These are phyloP conservation scores for Chaetomium tenue DNA, from an alignment of 495 filamentous ascomycete genomes.

Conservation along the genomic window DNA sequence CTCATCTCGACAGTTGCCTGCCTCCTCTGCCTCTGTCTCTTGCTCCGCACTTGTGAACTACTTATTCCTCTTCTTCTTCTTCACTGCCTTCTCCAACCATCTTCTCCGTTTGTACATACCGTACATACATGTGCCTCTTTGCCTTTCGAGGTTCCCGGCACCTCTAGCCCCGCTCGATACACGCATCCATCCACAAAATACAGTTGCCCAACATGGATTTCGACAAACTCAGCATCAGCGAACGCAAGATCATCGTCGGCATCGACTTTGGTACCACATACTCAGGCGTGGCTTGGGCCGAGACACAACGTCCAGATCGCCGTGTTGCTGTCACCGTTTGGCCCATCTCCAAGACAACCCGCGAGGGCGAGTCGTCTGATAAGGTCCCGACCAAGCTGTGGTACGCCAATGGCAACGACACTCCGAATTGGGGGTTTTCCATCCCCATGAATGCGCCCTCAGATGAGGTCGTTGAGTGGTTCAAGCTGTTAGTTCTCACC, in stretches of 20 bases:
- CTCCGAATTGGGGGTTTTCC: slow-evolving; percentile 53
- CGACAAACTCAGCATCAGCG: slow-evolving; percentile 28
- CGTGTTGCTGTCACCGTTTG: slow-evolving; percentile 46
- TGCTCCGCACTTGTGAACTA: too few species aligned
- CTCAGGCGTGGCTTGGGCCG: slow-evolving; percentile 35
- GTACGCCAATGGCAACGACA: slow-evolving; percentile 32
- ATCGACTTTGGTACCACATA: slow-evolving; percentile 36
- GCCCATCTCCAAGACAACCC: slow-evolving; percentile 41
- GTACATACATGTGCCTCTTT: background rate
- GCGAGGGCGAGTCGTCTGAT: slow-evolving; percentile 39
- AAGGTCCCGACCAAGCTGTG: slow-evolving; percentile 52
- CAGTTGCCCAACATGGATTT: slow-evolving; percentile 31
- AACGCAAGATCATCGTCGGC: slow-evolving; percentile 38
- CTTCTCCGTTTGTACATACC: too few species aligned
- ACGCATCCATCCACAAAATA: too few species aligned
- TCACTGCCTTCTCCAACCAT: too few species aligned
- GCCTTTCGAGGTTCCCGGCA: background rate
- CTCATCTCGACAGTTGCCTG: too few species aligned
- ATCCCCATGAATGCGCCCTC: slow-evolving; percentile 40
- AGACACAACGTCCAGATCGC: slow-evolving; percentile 34
- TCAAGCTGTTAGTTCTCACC: slow-evolving; percentile 49
- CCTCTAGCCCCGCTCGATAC: background rate
- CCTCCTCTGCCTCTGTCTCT: too few species aligned
- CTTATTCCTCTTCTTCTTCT: too few species aligned
- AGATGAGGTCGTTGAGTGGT: slow-evolving; percentile 49